These are phyloP conservation scores for Aspergillus uvarum DNA, from an alignment of 2,329 filamentous ascomycete genomes.

Conservation along the genomic window DNA sequence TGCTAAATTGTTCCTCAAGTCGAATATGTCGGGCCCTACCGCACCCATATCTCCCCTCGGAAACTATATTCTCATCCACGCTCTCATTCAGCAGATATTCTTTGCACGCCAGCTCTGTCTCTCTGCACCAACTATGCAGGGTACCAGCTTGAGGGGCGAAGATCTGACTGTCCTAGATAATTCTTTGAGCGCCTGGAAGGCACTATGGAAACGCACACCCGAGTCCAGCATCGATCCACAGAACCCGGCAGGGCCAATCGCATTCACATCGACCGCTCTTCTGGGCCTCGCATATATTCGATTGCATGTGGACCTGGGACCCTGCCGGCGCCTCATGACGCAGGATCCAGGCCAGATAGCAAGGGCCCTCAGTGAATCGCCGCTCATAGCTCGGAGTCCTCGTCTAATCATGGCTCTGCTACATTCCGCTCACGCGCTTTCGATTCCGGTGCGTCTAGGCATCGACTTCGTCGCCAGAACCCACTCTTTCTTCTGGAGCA, in stretches of 20 bases:
- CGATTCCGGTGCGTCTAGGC: constrained; percentile 55
- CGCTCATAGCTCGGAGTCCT: constrained; percentile 45
- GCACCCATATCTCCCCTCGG: constrained; percentile 50
- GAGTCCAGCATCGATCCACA: constrained; percentile 56
- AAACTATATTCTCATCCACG: constrained; percentile 56
- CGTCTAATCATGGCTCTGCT: constrained; percentile 52
- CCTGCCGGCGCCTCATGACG: constrained; percentile 48
- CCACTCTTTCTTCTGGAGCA: constrained; percentile 57
- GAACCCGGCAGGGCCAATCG: constrained; percentile 54
- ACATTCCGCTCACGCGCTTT: constrained; percentile 56
- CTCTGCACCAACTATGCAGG: constrained; percentile 44
- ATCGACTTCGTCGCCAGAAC: constrained; percentile 55
- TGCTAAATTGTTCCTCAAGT: constrained; percentile 45
- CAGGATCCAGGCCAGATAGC: constrained; percentile 50
- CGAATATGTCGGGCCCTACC: constrained; percentile 34
- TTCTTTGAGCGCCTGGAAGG: constrained; percentile 53
- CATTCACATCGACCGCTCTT: constrained; percentile 53
- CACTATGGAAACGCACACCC: constrained; percentile 53
- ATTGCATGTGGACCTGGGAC: constrained; percentile 49
- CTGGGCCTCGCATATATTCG: constrained; percentile 50
- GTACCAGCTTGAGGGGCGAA: constrained; percentile 45
- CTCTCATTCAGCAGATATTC: constrained; percentile 56
- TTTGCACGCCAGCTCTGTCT: constrained; percentile 51
- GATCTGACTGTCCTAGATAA: constrained; percentile 47
- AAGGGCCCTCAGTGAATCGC: constrained; percentile 45